Conservation (phyloP, 768 basidiomycete genomes). For the Termitomyces sp. region DNA sequence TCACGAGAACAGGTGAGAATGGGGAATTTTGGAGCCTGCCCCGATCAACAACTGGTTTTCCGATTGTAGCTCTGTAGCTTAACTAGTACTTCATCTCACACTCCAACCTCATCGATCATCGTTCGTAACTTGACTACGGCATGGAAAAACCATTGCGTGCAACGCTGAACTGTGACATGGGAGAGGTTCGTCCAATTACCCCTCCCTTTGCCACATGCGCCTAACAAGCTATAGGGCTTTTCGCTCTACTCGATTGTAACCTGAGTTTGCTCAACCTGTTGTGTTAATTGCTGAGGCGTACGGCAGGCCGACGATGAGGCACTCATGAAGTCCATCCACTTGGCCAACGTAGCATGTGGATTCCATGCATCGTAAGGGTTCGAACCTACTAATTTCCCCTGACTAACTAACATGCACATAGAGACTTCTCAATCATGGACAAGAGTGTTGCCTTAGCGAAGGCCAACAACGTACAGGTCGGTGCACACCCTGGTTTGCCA, state of each 20-base stretch:
- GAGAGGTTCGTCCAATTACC: conserved; percentile 38
- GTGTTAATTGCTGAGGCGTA: background rate
- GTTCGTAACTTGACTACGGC: too few species aligned
- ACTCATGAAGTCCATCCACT: conserved; percentile 55
- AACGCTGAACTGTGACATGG: conserved; percentile 56
- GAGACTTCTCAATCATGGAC: conserved; percentile 67
- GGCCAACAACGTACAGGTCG: conserved; percentile 52
- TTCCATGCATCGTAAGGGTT: conserved; percentile 57
- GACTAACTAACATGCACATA: conserved; percentile 14
- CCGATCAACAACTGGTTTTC: too few species aligned
- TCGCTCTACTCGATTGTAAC: conserved; percentile 48
- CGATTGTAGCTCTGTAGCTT: too few species aligned
- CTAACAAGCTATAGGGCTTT: conserved; percentile 37
- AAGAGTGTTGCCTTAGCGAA: conserved; percentile 60
- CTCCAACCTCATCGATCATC: background rate
- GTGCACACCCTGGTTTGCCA: conserved; percentile 66
- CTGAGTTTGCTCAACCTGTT: background rate
- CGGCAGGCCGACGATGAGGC: conserved; percentile 48
- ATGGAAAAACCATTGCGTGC: conserved; percentile 28
- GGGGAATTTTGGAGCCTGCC: too few species aligned
- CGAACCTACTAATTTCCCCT: too few species aligned
- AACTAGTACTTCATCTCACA: background rate
- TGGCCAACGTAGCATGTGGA: conserved; percentile 67
- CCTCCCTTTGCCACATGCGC: background rate
- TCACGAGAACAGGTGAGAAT: too few species aligned